Evolutionary conservation across 805 yeast species (phyloP), one percentile per base, ranked within the genome.

Genomic region (Candida dajiaensis): DNA sequence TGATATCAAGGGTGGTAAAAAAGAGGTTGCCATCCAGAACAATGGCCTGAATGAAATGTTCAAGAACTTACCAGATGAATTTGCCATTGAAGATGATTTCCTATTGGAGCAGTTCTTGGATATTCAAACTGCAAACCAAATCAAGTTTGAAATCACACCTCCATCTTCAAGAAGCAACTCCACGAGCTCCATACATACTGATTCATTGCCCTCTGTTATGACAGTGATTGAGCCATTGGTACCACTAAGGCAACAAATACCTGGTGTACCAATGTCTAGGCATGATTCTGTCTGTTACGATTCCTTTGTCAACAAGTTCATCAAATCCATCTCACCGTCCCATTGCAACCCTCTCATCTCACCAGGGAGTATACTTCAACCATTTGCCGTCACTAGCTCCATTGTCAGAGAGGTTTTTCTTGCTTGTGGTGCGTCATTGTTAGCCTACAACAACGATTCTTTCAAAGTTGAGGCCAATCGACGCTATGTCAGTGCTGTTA

Each of bases 371-470:
- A 38, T 56, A 2, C 31, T 59, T 2, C 20, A 52, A 4, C 61
- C 62, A 2, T 53, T 48, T 42, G 57, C 55, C 3, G 44, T 51
- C 10, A 40, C 50, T 0, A 53, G 50, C 41, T 3, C 38, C 12
- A 50, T 53, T 2, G 59, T 54, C 4, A 41, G 61, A 18, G 58
- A 55, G 33, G 52, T 55, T 19, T 56, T 54, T 44, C 37, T 57
- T 3, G 59, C 63, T 0, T 57, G 62, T 50, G 63, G 63, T 21
- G 58, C 63, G 2, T 50, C 62, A 3, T 47, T 54, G 16, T 20
- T 55, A 19, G 58, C 62, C 1, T 57, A 50, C 40, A 28, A 46
- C 7, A 50, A 55, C 13, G 61, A 56, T 35, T 40, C 42, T 21
- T 58, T 45, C 29, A 44, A 47, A 5, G 31, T 41, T 6, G 48